Base-by-base conservation (phyloP, 1,284 basidiomycete species). In the Malassezia restricta region DNA sequence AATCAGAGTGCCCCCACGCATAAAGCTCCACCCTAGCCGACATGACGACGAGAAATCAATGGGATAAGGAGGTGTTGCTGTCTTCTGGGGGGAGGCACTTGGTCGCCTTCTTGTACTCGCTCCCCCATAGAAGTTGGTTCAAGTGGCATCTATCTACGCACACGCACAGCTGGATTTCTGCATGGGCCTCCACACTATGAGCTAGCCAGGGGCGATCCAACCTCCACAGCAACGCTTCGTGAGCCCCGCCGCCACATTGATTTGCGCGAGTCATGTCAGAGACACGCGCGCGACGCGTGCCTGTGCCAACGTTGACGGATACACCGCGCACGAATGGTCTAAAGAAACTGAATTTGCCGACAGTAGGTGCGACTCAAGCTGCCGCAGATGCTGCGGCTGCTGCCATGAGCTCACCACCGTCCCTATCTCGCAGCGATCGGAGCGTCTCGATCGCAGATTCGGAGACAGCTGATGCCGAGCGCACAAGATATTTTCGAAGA, bases 401-500 rank as follows among this genome's bases (percentile, higher is more conserved):
- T 2, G 64, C 62, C 8, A 38, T 47, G 33, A 24, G 37, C 33
- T 47, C 44, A 6, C 39, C 39, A 3, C 44, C 44, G 2, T 38
- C 33, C n/a, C 20, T 44, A 14, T 28, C 44, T 15, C 44, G 44
- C 3, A 15, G 20, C 14, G 44, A 47, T 35, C 44, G 44, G 5
- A 39, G 44, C 20, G 20, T 35, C 3, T 15, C 27, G 33, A n/a
- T 24, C 12, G 9, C 12, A 40, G 35, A 24, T 8, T 11, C 24
- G 4, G 81, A 81, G 24, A 54, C 61, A 9, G 58, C 63, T 7
- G 68, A 71, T 24, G 55, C 62, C 24, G 88, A 91, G 69, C 82
- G 87, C 30, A 87, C 90, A 71, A 73, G 71, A 51, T 98, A 98
- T 74, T 98, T 98, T 76, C 83, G 85, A 29, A 82, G 91, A 15